These are phyloP conservation scores for Mycena kentingensis DNA, from an alignment of 768 basidiomycete species.

Conservation along the genomic window DNA sequence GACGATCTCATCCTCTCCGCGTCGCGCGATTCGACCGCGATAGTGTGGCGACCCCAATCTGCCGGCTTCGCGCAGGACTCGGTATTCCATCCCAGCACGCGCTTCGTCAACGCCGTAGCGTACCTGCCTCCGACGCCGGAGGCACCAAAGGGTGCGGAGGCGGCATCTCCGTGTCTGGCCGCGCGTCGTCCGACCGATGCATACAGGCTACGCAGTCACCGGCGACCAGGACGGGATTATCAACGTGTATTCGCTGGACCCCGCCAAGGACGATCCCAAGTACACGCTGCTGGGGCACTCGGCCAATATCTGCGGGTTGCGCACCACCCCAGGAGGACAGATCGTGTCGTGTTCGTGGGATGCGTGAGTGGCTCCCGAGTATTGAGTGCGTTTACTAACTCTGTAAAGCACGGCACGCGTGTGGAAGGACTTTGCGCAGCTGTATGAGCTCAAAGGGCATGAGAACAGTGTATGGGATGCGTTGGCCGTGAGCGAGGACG, in stretches of 20 bases:
- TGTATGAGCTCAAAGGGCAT: conserved; percentile 80
- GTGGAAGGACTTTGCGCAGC: conserved; percentile 78
- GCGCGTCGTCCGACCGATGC: conserved; percentile 23
- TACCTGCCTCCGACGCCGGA: conserved; percentile 71
- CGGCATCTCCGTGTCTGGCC: not conserved
- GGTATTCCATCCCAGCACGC: conserved; percentile 64
- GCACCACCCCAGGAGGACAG: conserved; percentile 65
- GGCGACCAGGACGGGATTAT: conserved; percentile 90
- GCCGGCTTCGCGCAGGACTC: conserved; percentile 55
- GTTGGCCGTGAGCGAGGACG: conserved; percentile 71
- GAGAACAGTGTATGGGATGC: conserved; percentile 95
- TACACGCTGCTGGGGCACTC: conserved; percentile 87
- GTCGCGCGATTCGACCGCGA: conserved; percentile 89
- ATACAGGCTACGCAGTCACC: conserved; percentile 77
- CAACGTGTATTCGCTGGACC: conserved; percentile 72
- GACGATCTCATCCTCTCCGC: conserved; percentile 82
- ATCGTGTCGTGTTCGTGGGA: conserved; percentile 98
- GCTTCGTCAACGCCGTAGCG: conserved; percentile 80
- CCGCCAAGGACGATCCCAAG: conserved; percentile 68
- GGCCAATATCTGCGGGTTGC: conserved; percentile 86
- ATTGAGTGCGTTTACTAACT: not conserved
- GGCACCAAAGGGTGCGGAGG: conserved; percentile 66
- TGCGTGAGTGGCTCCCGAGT: conserved; percentile 55
- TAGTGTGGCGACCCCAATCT: conserved; percentile 72
- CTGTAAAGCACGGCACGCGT: conserved; percentile 86